These are phyloP conservation scores for Penicillium sp. DNA, from an alignment of 2,329 filamentous ascomycete genomes.

Conservation along the genomic window DNA sequence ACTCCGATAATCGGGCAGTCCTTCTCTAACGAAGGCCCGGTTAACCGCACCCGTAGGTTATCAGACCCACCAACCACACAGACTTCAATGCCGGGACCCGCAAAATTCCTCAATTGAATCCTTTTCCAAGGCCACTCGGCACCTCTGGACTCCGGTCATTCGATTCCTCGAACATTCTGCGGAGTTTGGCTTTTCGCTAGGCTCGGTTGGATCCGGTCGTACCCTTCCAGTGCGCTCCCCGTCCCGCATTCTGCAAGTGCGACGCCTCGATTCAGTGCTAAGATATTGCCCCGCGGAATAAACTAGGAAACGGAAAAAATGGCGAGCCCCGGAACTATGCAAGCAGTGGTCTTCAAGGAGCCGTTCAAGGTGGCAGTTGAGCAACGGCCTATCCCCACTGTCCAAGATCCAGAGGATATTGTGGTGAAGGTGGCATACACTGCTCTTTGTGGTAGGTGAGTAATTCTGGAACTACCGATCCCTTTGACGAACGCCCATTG, in stretches of 20 bases:
- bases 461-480: constrained; percentile 26
- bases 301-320: constrained; percentile 22
- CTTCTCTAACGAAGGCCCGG: background rate
- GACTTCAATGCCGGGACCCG: constrained; percentile 23
- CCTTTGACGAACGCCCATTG: background rate
- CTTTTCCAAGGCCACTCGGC: constrained; percentile 15
- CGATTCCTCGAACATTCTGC: constrained; percentile 12
- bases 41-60: background rate
- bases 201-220: constrained; percentile 5
- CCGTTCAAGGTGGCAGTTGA: constrained; percentile 76
- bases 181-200: constrained; percentile 8
- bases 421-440: constrained; percentile 84
- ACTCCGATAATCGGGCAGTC: background rate
- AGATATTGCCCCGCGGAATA: background rate
- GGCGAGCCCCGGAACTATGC: constrained; percentile 67
- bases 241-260: constrained; percentile 14
- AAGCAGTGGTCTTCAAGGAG: constrained; percentile 85
- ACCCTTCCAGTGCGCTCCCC: background rate
- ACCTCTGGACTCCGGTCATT: constrained; percentile 15
- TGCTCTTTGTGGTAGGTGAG: constrained; percentile 85
- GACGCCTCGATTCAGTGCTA: constrained; percentile 10
- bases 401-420: constrained; percentile 74
- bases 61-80: constrained; percentile 30
- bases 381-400: constrained; percentile 76
- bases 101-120: constrained; percentile 24